Percentiles rank a stretch among this genome's conserved stretches.
These are phyloP conservation scores for Saccharomycopsis amapae DNA, from an alignment of 805 yeast genomes.

Conservation along the genomic window DNA sequence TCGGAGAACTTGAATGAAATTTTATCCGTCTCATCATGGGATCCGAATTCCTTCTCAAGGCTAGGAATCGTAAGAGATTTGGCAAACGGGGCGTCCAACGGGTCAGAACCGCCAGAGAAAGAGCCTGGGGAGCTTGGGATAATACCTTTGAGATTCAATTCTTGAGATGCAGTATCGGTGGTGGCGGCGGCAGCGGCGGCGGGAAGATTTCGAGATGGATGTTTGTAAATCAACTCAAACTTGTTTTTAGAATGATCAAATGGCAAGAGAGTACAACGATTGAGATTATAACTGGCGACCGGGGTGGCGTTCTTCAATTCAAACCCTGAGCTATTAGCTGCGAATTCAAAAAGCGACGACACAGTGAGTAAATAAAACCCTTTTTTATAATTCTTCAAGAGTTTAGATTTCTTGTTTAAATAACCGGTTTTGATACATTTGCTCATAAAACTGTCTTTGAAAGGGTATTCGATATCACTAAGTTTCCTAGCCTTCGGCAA, in stretches of 20 bases:
- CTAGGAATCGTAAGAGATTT: not conserved
- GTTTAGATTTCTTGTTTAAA: conserved; percentile 54
- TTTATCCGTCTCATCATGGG: conserved; percentile 11
- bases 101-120: not conserved
- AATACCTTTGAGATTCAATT: not conserved
- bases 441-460: conserved; percentile 42
- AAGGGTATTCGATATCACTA: conserved; percentile 47
- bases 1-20: conserved; percentile 15
- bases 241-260: conserved; percentile 8
- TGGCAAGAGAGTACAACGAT: conserved; percentile 10
- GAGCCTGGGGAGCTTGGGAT: not conserved
- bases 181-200: conserved; percentile 1
- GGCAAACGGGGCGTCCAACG: not conserved
- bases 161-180: not conserved
- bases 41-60: no score
- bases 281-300: conserved; percentile 7
- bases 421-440: conserved; percentile 54
- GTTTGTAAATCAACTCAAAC: conserved; percentile 7
- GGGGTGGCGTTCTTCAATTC: conserved; percentile 11
- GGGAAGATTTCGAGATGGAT: not conserved
- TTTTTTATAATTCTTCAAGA: conserved; percentile 50
- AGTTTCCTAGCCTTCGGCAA: conserved; percentile 40
- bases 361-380: conserved; percentile 65
- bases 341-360: conserved; percentile 58
- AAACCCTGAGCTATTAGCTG: not conserved